Conservation (phyloP, 1,284 basidiomycete genomes). For the Cutaneotrichosporon sp. region DNA sequence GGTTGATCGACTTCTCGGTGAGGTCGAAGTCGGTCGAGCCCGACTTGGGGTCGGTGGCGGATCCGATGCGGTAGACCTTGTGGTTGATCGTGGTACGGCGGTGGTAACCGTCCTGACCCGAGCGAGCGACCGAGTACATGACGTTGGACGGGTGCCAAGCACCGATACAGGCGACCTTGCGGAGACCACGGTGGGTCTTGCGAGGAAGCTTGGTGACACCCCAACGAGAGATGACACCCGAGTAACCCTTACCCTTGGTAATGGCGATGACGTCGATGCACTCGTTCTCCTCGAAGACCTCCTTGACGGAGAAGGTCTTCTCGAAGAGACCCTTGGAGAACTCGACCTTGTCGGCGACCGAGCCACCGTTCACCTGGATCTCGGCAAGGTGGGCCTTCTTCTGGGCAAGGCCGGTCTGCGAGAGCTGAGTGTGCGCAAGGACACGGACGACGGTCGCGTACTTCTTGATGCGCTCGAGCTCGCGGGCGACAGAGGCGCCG, state of each 20-base stretch:
- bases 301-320: conserved; percentile 84
- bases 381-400: conserved; percentile 99
- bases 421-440: conserved; percentile 97
- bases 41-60: conserved; percentile 74
- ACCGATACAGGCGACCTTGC: conserved; percentile 99
- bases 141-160: conserved; percentile 99
- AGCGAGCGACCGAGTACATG: conserved; percentile 99
- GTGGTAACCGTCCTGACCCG: conserved; percentile 99
- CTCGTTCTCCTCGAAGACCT: conserved; percentile 96
- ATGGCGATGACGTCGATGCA: conserved; percentile 96
- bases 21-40: conserved; percentile 92
- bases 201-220: conserved; percentile 95
- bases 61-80: conserved; percentile 86
- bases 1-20: conserved; percentile 93
- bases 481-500: conserved; percentile 87
- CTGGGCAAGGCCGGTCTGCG: conserved; percentile 95
- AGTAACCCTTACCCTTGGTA: conserved; percentile 98
- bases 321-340: conserved; percentile 95
- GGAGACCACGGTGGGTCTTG: conserved; percentile 99
- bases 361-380: conserved; percentile 99
- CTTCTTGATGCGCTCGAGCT: conserved; percentile 99
- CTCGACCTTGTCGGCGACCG: conserved; percentile 95
- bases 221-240: conserved; percentile 99
- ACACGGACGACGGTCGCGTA: conserved; percentile 99
- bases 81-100: conserved; percentile 91